phyloP scores from a whole-genome alignment of 2,329 filamentous ascomycete species.

The Penicillium brevicompactum region DNA sequence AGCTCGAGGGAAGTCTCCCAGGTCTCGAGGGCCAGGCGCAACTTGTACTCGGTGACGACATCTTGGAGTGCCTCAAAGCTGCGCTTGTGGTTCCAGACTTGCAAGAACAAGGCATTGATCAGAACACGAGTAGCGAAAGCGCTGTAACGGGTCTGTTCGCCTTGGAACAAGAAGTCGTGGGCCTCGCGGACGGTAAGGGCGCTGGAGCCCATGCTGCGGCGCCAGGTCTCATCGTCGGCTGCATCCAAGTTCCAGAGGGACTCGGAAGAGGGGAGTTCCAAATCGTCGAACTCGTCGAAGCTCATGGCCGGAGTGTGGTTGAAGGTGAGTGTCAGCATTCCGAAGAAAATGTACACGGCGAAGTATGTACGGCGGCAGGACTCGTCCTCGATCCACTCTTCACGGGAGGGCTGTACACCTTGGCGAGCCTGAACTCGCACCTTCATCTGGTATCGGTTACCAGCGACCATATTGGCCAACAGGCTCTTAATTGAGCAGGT shows the following conservation, averaged over 20 bases:
- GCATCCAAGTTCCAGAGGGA: slow-evolving; percentile 88
- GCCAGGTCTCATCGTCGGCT: slow-evolving; percentile 79
- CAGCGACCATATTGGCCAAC: slow-evolving; percentile 97
- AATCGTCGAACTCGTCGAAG: slow-evolving; percentile 95
- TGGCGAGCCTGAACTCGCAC: slow-evolving; percentile 86
- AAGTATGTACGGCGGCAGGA: slow-evolving; percentile 96
- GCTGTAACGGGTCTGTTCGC: slow-evolving; percentile 86
- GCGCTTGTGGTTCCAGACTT: slow-evolving; percentile 98
- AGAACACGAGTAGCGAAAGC: slow-evolving; percentile 96
- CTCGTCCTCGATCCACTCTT: slow-evolving; percentile 96
- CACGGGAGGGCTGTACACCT: slow-evolving; percentile 71
- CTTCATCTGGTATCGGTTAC: slow-evolving; percentile 95
- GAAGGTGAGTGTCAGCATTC: slow-evolving; percentile 89
- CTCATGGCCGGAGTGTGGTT: slow-evolving; percentile 98
- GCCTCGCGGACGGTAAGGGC: slow-evolving; percentile 89
- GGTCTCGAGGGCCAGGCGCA: slow-evolving; percentile 92
- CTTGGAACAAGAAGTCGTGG: slow-evolving; percentile 93
- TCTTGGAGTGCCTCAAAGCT: slow-evolving; percentile 97
- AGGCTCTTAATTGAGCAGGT: slow-evolving; percentile 98
- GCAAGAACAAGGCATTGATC: slow-evolving; percentile 97
- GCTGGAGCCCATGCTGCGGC: slow-evolving; percentile 70
- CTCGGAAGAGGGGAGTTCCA: slow-evolving; percentile 91
- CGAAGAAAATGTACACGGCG: slow-evolving; percentile 98
- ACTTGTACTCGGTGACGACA: slow-evolving; percentile 97
- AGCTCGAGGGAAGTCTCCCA: slow-evolving; percentile 96